Evolutionary conservation across 306 rosid species (phyloP).

Genomic region (Pueraria montana): DNA sequence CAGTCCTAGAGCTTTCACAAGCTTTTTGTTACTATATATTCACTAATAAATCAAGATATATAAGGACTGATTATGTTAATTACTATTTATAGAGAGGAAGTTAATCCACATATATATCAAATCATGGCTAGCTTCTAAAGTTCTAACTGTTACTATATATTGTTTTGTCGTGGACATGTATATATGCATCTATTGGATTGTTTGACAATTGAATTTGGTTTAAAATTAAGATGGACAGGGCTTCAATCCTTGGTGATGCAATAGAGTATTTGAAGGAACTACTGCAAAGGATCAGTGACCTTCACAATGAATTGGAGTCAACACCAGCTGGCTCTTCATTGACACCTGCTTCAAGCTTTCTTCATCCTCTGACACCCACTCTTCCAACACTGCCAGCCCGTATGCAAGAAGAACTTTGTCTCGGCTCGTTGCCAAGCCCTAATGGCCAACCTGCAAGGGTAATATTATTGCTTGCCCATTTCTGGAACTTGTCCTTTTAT

Average conservation of each 20-base stretch:
- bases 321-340: constrained; percentile 70
- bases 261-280: constrained; percentile 94
- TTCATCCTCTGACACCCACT: constrained; percentile 80
- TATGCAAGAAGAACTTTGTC: constrained; percentile 91
- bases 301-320: constrained; percentile 86
- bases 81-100: not conserved
- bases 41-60: not conserved
- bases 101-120: not conserved
- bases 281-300: constrained; percentile 82
- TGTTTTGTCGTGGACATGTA: constrained; percentile 20
- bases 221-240: constrained; percentile 88
- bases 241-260: constrained; percentile 97
- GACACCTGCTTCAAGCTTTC: constrained; percentile 75
- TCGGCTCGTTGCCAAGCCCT: constrained; percentile 79
- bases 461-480: constrained; percentile 38
- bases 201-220: constrained; percentile 1
- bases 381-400: constrained; percentile 53
- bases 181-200: not conserved
- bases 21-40: too few species aligned
- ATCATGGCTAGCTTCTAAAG: not conserved
- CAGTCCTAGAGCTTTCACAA: not conserved
- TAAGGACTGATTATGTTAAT: not conserved
- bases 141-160: not conserved
- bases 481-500: constrained; percentile 21
- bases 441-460: constrained; percentile 88